Percentiles rank a stretch among this genome's conserved stretches.
These are phyloP conservation scores for Tubosaeta sp. DNA, from an alignment of 768 basidiomycete species.

Conservation along the genomic window DNA sequence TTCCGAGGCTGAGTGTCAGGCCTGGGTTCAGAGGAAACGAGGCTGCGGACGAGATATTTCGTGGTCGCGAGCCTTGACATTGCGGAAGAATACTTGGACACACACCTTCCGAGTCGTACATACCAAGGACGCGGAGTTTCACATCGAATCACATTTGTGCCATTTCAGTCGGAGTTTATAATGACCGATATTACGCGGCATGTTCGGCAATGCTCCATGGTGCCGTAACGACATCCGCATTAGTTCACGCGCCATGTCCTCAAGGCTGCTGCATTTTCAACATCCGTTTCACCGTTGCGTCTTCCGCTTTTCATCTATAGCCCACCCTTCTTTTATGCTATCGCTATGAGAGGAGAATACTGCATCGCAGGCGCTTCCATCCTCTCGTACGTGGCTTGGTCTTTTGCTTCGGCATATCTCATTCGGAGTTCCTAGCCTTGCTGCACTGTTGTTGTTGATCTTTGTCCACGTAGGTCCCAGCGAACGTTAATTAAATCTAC, in stretches of 20 bases:
- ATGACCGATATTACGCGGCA: conserved; percentile 5
- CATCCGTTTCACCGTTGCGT: conserved; percentile 12
- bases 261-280: conserved; percentile 20
- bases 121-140: conserved; percentile 2
- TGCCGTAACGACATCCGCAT: conserved; percentile 7
- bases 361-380: conserved; percentile 70
- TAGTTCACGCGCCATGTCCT: conserved; percentile 20
- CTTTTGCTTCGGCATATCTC: conserved; percentile 8
- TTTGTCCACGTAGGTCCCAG: conserved; percentile 67
- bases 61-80: conserved; percentile 27
- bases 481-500: conserved; percentile 9
- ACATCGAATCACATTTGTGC: background rate
- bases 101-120: conserved; percentile 19
- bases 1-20: conserved; percentile 32
- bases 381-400: conserved; percentile 53
- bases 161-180: conserved; percentile 16
- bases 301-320: conserved; percentile 16
- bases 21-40: conserved; percentile 27
- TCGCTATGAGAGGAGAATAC: conserved; percentile 65
- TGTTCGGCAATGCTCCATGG: conserved; percentile 7
- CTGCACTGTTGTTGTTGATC: conserved; percentile 57
- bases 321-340: conserved; percentile 16
- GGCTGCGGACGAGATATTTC: conserved; percentile 18
- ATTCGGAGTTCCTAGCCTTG: conserved; percentile 18
- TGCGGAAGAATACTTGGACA: conserved; percentile 6